Percentiles rank a stretch among this genome's conserved stretches.
Conservation (phyloP, 2,329 filamentous ascomycete species). For the Helotiales sp. region DNA sequence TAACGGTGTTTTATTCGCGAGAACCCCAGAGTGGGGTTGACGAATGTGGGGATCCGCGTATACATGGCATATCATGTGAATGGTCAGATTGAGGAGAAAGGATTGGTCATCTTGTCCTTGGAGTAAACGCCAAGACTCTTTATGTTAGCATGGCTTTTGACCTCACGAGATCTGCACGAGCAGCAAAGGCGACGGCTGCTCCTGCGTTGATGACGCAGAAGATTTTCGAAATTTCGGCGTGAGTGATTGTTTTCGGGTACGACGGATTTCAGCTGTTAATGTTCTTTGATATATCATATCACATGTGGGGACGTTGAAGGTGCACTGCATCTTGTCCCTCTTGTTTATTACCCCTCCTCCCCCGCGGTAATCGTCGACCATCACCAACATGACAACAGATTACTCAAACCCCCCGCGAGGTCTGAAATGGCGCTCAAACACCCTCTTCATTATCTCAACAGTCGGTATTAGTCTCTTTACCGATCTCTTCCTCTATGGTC, state of each 20-base stretch:
- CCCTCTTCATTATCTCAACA: constrained; percentile 57
- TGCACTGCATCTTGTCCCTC: too few relatives aligned
- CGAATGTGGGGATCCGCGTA: not conserved
- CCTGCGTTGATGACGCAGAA: not conserved
- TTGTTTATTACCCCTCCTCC: not conserved
- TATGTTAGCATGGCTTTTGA: not conserved
- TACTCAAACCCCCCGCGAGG: constrained; percentile 6
- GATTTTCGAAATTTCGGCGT: not conserved
- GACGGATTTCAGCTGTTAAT: too few relatives aligned
- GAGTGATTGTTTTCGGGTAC: too few relatives aligned
- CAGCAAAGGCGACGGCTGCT: not conserved
- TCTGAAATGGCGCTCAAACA: constrained; percentile 53
- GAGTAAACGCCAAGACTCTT: too few relatives aligned
- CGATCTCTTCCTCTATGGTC: constrained; percentile 59
- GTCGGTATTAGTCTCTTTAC: constrained; percentile 56
- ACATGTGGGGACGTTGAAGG: too few relatives aligned
- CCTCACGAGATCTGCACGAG: not conserved
- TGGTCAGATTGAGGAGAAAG: too few relatives aligned
- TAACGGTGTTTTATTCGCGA: not conserved
- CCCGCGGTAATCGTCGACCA: not conserved
- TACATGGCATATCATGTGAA: too few relatives aligned
- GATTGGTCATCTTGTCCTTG: too few relatives aligned
- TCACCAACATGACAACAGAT: constrained; percentile 6
- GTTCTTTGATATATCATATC: too few relatives aligned
- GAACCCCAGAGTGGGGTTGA: not conserved